Conservation (phyloP, 2,329 filamentous ascomycete species). For the Chrysosphaeria jannelii region DNA sequence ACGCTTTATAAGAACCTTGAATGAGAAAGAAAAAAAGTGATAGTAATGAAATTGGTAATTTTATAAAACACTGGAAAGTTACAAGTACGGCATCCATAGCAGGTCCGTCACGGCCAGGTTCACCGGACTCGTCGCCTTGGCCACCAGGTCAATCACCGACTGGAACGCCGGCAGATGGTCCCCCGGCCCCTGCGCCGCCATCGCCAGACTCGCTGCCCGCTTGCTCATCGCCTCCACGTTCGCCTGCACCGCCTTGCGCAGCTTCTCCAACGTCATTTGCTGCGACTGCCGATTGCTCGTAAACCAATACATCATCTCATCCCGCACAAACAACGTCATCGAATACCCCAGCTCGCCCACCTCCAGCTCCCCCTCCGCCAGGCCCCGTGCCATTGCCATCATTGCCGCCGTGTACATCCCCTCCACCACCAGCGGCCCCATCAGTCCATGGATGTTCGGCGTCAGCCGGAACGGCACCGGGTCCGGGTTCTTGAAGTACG, state of each 20-base stretch:
- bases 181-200: conserved; percentile 42
- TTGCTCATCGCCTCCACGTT: conserved; percentile 87
- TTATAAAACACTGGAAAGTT: conserved; percentile 6
- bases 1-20: no score
- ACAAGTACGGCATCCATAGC: conserved; percentile 93
- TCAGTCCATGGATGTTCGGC: conserved; percentile 79
- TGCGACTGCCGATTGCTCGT: conserved; percentile 40
- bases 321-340: conserved; percentile 75
- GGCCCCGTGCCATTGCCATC: conserved; percentile 84
- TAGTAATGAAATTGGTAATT: no score
- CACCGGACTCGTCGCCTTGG: conserved; percentile 75
- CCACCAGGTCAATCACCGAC: conserved; percentile 81
- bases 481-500: conserved; percentile 83
- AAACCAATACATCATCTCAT: conserved; percentile 96
- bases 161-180: conserved; percentile 82
- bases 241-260: conserved; percentile 28
- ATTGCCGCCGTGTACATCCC: conserved; percentile 86
- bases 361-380: conserved; percentile 51
- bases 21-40: no score
- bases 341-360: conserved; percentile 96
- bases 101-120: conserved; percentile 71
- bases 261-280: conserved; percentile 27
- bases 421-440: conserved; percentile 87
- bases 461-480: conserved; percentile 91
- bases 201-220: conserved; percentile 58